Base-by-base conservation (phyloP, 371 early-diverging fungal species). In the Actinomortierella wolfii region DNA sequence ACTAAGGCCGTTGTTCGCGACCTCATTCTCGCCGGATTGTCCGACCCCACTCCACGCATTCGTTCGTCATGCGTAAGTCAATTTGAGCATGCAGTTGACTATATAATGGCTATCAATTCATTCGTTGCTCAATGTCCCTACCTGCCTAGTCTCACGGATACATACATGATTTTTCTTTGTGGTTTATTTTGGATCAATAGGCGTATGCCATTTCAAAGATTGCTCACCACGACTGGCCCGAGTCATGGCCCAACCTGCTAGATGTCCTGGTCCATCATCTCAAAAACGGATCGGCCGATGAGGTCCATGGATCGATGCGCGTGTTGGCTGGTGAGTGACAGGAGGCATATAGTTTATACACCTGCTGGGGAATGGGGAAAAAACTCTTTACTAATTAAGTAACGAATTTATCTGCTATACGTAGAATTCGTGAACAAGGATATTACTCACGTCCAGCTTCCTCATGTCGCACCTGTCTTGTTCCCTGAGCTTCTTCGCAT, bases 171-270 rank as follows among this genome's bases (percentile, higher is more conserved):
- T 45, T 0, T 1, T 23, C 28, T 20, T 13, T 39, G 29, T 26
- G 39, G 11, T 60, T 14, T 3, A 28, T 53, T 13, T 28, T 20
- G 24, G 21, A 17, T 3, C 34, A 29, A 25, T 65, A 85, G 89
- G 97, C 96, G 5, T 92, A 90, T 56, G 90, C 89, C 5, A 83
- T 96, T 3, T 91, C 97, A 17, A 88, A 85, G 58, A 94, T 97
- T 68, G 96, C 95, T 2, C 90, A 89, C 47, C 86, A 89, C 44
- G 97, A 97, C 81, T 97, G 94, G 84, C 96, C 97, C 1, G 97
- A 96, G 66, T 83, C 89, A 21, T 97, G 98, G 98, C 93, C 94
- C n/a, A 86, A 91, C 45, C 82, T 97, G 34, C 86, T 96, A 61
- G 88, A 91, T 61, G 81, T 87, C 20, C 80, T 97, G 42, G 75